Evolutionary conservation across 805 yeast genomes (phyloP), one percentile per base, ranked within the genome.

Genomic region (Suhomyces vadensis): DNA sequence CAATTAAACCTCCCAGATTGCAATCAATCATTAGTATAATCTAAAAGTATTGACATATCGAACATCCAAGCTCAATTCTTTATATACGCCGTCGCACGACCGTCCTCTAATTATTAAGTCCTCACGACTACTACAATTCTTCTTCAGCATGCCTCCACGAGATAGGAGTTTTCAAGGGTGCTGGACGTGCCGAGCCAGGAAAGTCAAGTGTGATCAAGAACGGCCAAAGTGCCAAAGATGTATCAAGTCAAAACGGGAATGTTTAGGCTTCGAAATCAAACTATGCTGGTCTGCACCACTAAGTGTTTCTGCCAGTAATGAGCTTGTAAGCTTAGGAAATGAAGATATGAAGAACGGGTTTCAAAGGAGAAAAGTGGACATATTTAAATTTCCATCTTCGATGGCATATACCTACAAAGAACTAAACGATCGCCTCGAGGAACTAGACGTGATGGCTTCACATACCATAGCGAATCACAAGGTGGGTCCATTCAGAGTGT

Each of bases 131-230:
- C n/a, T n/a, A n/a, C n/a, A 6, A 16, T 14, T 11, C 16, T 27
- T 10, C 14, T n/a, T 13, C 16, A 29, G 20, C 33, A 29, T 29
- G 33, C 33, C 33, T 16, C 20, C 57, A 19, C 56, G 54, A 14
- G 53, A 53, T 39, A 61, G 76, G 37, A 65, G 60, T 39, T 77
- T 77, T 55, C 64, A 72, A 36, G 83, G 83, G 3, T 79, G 83
- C 57, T 75, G 78, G 67, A 79, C 83, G 5, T 79, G 83, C 51
- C 63, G 83, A 29, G 54, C 62, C 17, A 61, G 82, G 20, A 78
- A 77, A 49, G 76, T 78, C 50, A 77, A 77, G 54, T 79, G 83
- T 58, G 83, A 77, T 54, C 66, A 73, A 9, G 48, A 58, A 3
- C 63, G 64, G 42, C 83, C 83, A 2, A 49, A 46, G 13, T 79